A percentile compares a stretch with the other conserved stretches of the same genome.
These are phyloP conservation scores for Paxillus involutus DNA, from an alignment of 768 basidiomycete species.

Conservation along the genomic window DNA sequence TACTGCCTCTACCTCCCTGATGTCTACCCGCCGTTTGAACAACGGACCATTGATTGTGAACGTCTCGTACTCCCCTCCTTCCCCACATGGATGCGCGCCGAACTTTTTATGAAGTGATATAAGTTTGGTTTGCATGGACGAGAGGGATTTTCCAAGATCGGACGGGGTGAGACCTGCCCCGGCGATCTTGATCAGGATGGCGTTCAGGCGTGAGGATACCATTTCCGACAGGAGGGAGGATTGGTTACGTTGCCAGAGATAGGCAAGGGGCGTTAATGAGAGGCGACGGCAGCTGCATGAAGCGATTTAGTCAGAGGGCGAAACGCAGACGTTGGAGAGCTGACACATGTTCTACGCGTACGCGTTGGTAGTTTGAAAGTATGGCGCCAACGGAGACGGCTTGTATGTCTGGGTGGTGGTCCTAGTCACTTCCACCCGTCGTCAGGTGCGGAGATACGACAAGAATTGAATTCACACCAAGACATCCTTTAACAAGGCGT, in stretches of 20 bases:
- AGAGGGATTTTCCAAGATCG: constrained; percentile 78
- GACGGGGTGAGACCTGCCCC: constrained; percentile 81
- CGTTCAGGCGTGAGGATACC: constrained; percentile 75
- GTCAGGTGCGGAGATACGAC: not conserved
- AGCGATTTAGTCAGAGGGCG: constrained; percentile 2
- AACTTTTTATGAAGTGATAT: constrained; percentile 73
- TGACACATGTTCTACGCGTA: constrained; percentile 97
- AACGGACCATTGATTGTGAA: constrained; percentile 88
- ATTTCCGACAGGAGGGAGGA: constrained; percentile 83
- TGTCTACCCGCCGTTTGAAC: constrained; percentile 72
- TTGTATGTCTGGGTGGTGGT: constrained; percentile 73
- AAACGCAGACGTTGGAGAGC: constrained; percentile 19
- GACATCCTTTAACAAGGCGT: constrained; percentile 66
- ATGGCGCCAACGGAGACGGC: constrained; percentile 96
- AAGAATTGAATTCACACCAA: constrained; percentile 54
- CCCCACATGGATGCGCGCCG: constrained; percentile 93
- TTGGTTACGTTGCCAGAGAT: constrained; percentile 94
- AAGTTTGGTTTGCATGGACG: constrained; percentile 72
- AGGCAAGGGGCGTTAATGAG: constrained; percentile 75
- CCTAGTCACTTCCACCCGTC: constrained; percentile 37
- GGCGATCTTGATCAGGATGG: constrained; percentile 92
- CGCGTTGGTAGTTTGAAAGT: constrained; percentile 94
- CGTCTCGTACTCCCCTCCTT: constrained; percentile 98
- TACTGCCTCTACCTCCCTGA: constrained; percentile 71
- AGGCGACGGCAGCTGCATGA: constrained; percentile 72